phyloP scores from a whole-genome alignment of 1,284 basidiomycete species.

The Ustilago lituana region DNA sequence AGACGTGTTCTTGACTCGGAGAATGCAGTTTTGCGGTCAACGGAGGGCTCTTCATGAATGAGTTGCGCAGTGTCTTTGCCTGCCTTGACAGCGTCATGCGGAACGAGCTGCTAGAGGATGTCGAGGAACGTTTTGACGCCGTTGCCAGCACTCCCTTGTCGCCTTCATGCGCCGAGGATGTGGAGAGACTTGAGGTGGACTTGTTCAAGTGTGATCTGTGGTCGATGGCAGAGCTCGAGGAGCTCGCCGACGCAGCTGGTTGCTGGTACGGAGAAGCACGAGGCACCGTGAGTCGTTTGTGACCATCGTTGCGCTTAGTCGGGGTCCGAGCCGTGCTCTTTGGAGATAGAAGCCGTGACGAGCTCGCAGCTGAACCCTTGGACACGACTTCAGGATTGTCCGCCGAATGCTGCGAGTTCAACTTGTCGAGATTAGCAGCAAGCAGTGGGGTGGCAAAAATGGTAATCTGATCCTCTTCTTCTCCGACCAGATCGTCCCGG shows the following conservation, averaged over 20 bases:
- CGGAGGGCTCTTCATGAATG: slow-evolving; percentile 28
- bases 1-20: slow-evolving; percentile 1
- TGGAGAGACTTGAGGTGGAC: slow-evolving; percentile 26
- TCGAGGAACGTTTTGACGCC: slow-evolving; percentile 29
- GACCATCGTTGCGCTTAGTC: slow-evolving; percentile 9
- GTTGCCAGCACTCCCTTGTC: slow-evolving; percentile 8
- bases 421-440: slow-evolving; percentile 32
- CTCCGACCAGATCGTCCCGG: neutral
- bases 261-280: slow-evolving; percentile 8
- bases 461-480: neutral
- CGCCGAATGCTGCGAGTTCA: slow-evolving; percentile 20
- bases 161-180: slow-evolving; percentile 15
- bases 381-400: neutral
- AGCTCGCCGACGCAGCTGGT: slow-evolving; percentile 7
- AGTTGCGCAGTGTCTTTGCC: slow-evolving; percentile 32
- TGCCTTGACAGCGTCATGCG: slow-evolving; percentile 40
- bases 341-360: slow-evolving; percentile 9
- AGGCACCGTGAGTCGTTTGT: slow-evolving; percentile 6
- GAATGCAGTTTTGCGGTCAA: neutral
- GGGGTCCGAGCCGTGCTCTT: slow-evolving; percentile 6
- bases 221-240: slow-evolving; percentile 26
- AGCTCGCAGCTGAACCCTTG: slow-evolving; percentile 1
- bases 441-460: slow-evolving; percentile 11
- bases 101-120: slow-evolving; percentile 30
- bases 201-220: slow-evolving; percentile 16